phyloP scores from a whole-genome alignment of 2,329 filamentous ascomycete genomes.

The Colletotrichum neosansevieriae region DNA sequence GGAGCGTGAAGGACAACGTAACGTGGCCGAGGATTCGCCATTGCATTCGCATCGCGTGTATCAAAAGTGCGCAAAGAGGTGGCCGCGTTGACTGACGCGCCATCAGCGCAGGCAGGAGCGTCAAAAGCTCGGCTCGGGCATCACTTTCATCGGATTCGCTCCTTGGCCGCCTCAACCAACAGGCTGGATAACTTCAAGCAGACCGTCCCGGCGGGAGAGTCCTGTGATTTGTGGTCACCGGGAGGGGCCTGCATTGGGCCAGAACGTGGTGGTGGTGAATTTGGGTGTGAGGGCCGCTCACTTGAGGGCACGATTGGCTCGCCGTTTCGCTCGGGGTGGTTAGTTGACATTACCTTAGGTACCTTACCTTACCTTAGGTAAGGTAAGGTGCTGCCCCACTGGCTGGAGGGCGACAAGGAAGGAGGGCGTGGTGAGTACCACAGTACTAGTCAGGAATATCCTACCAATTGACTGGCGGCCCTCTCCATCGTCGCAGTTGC shows the following conservation, averaged over 20 bases:
- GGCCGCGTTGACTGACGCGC: constrained; percentile 22
- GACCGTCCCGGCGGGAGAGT: constrained; percentile 25
- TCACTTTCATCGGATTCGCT: constrained; percentile 19
- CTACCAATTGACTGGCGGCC: constrained; percentile 13
- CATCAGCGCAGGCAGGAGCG: constrained; percentile 15
- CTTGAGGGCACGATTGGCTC: constrained; percentile 23
- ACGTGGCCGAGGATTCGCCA: constrained; percentile 5
- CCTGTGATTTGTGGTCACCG: constrained; percentile 36
- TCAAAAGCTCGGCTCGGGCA: constrained; percentile 9
- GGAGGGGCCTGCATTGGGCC: constrained; percentile 34
- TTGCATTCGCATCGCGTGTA: constrained; percentile 4
- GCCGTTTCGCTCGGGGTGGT: constrained; percentile 12
- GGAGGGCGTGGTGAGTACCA: neutral
- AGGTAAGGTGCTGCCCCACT: neutral
- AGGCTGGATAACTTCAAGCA: constrained; percentile 27
- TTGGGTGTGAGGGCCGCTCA: constrained; percentile 16
- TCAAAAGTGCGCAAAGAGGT: constrained; percentile 17
- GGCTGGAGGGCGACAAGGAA: neutral
- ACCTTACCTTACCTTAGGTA: constrained; percentile 23
- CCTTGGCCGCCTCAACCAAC: constrained; percentile 26
- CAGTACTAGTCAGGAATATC: neutral
- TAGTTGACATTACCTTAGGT: constrained; percentile 4
- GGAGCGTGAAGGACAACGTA: neutral
- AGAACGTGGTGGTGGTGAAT: constrained; percentile 24
- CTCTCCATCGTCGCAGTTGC: constrained; percentile 34